These are phyloP conservation scores for Leptomonas seymouri DNA, from an alignment of 208 protist genomes.

Conservation along the genomic window DNA sequence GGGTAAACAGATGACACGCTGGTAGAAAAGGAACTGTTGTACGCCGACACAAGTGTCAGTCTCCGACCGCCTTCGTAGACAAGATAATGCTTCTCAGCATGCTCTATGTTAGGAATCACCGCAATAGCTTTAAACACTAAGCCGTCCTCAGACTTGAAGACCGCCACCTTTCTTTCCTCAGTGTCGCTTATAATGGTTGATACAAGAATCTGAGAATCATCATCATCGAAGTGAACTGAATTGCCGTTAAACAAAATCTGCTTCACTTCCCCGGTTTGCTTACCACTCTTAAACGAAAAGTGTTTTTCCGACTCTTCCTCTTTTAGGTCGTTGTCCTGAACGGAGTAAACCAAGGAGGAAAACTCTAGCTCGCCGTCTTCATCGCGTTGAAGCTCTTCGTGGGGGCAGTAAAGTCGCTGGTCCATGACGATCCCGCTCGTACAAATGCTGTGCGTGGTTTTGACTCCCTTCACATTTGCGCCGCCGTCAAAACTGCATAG, in stretches of 20 bases:
- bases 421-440: constrained; percentile 50
- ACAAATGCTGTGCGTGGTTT: constrained; percentile 51
- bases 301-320: constrained; percentile 17
- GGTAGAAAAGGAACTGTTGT: constrained; percentile 17
- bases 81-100: constrained; percentile 24
- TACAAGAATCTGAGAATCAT: constrained; percentile 51
- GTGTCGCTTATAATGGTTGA: constrained; percentile 35
- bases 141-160: constrained; percentile 47
- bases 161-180: constrained; percentile 21
- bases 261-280: constrained; percentile 23
- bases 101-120: constrained; percentile 6
- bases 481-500: constrained; percentile 64
- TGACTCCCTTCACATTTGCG: constrained; percentile 32
- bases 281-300: constrained; percentile 30
- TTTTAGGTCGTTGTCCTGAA: neutral
- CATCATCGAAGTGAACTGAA: constrained; percentile 38
- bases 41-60: constrained; percentile 24
- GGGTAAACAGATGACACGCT: constrained; percentile 43
- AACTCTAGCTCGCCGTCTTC: constrained; percentile 27
- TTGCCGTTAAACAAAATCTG: constrained; percentile 56
- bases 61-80: constrained; percentile 19
- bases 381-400: constrained; percentile 21
- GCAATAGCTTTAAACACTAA: constrained; percentile 31
- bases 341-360: constrained; percentile 11
- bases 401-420: constrained; percentile 50